Conservation (phyloP, 2,329 filamentous ascomycete species). For the Fusarium napiforme region DNA sequence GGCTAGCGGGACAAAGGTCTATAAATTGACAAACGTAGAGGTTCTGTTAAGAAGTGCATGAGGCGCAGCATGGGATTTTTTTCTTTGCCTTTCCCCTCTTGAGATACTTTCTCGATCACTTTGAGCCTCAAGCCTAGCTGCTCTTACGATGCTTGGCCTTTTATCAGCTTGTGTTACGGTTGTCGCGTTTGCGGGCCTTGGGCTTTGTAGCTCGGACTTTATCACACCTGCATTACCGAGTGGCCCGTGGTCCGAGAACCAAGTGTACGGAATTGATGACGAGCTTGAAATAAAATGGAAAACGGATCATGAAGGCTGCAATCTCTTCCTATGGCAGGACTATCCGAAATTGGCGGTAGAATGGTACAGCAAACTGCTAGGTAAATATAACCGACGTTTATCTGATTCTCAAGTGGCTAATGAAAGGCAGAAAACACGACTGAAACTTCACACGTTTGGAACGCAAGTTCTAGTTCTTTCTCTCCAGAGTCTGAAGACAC, state of each 20-base stretch:
- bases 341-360: background rate
- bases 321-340: background rate
- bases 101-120: rapidly evolving
- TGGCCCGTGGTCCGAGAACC: rapidly evolving
- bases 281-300: background rate
- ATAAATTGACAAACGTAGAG: background rate
- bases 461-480: rapidly evolving
- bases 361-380: background rate
- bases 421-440: background rate
- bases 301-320: background rate
- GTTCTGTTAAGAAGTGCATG: background rate
- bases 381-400: rapidly evolving
- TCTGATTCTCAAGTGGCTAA: rapidly evolving
- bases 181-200: rapidly evolving
- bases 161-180: rapidly evolving
- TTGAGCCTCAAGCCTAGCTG: rapidly evolving
- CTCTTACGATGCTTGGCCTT: rapidly evolving
- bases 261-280: background rate
- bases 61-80: background rate
- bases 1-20: slow-evolving; percentile 9
- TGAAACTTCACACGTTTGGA: background rate
- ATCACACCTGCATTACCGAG: background rate
- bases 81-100: background rate
- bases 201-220: background rate
- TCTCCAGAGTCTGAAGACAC: background rate